Evolutionary conservation across 2,329 filamentous ascomycete genomes (phyloP), one percentile per base, ranked within the genome.

Genomic region (Xenoacremonium recifei): DNA sequence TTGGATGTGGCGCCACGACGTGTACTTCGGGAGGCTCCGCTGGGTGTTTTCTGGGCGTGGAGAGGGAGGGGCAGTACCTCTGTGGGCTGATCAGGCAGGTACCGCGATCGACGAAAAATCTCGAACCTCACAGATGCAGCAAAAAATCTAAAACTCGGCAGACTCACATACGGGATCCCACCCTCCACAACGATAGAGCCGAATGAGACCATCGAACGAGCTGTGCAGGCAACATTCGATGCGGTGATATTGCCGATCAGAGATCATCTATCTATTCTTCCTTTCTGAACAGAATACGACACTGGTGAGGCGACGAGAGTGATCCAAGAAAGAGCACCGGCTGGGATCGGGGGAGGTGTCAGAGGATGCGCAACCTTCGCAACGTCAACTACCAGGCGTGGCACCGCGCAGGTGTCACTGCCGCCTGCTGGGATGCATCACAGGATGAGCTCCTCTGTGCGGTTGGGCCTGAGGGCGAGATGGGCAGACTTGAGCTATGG

Each of bases 321-420:
- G n/a, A n/a, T n/a, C n/a, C n/a, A n/a, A n/a, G n/a, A n/a, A n/a
- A n/a, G n/a, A n/a, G n/a, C n/a, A n/a, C n/a, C n/a, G n/a, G n/a
- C n/a, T n/a, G n/a, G n/a, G n/a, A n/a, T n/a, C n/a, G n/a, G n/a
- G n/a, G n/a, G n/a, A n/a, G n/a, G n/a, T n/a, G n/a, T n/a, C n/a
- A n/a, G n/a, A n/a, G 51, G 42, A 97, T 97, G 92, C 85, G 89
- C 63, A 97, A 96, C 67, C 77, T 97, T 56, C 85, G 82, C 68
- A 90, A 84, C 64, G 82, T 90, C 58, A 81, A 79, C 61, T 84
- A 87, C 63, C 77, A 79, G 55, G 73, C 80, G 62, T 84, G 84
- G 70, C 76, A 82, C 50, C 73, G 77, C 39, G 66, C 75, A 49
- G 74, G 79, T 47, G 73, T 93, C 58, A 85, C 88, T 39, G 85